Percentiles rank a stretch among this genome's conserved stretches.
Evolutionary conservation across 768 basidiomycete species (phyloP).

Genomic region (Mycena epipterygia): DNA sequence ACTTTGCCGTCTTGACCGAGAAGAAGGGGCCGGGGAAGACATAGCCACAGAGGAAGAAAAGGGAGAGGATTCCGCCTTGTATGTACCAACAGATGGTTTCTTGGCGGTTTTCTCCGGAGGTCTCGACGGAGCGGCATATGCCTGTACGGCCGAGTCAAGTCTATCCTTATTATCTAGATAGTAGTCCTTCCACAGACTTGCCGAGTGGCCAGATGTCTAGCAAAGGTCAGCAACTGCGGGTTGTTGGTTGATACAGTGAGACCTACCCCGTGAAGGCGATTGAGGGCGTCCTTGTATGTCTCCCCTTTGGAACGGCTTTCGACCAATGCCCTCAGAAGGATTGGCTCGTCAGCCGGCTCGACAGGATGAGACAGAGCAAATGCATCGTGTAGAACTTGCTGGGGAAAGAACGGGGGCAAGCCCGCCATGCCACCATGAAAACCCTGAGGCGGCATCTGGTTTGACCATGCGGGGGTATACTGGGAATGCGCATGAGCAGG

Average conservation of each 20-base stretch:
- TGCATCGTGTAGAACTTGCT: constrained; percentile 71
- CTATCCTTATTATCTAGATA: constrained; percentile 78
- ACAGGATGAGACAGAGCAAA: constrained; percentile 67
- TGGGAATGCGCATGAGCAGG: constrained; percentile 52
- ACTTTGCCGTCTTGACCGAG: constrained; percentile 42
- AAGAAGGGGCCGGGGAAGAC: constrained; percentile 40
- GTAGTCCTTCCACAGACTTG: constrained; percentile 85
- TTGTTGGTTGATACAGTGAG: not conserved
- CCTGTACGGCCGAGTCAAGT: constrained; percentile 59
- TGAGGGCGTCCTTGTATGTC: constrained; percentile 77
- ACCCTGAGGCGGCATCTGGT: constrained; percentile 47
- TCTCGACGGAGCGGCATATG: constrained; percentile 39
- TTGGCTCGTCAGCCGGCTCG: constrained; percentile 68
- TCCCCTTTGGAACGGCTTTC: constrained; percentile 55
- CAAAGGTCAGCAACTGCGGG: constrained; percentile 27
- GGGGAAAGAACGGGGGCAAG: constrained; percentile 56
- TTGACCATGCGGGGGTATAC: constrained; percentile 48
- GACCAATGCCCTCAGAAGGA: constrained; percentile 66
- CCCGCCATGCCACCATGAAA: constrained; percentile 37
- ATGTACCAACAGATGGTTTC: constrained; percentile 28
- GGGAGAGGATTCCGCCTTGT: constrained; percentile 39
- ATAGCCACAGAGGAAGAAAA: constrained; percentile 39
- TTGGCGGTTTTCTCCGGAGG: constrained; percentile 28
- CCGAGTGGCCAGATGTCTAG: constrained; percentile 64
- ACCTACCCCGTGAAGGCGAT: constrained; percentile 75